Conservation (phyloP, 1,284 basidiomycete species). For the Omphalotus olearius region DNA sequence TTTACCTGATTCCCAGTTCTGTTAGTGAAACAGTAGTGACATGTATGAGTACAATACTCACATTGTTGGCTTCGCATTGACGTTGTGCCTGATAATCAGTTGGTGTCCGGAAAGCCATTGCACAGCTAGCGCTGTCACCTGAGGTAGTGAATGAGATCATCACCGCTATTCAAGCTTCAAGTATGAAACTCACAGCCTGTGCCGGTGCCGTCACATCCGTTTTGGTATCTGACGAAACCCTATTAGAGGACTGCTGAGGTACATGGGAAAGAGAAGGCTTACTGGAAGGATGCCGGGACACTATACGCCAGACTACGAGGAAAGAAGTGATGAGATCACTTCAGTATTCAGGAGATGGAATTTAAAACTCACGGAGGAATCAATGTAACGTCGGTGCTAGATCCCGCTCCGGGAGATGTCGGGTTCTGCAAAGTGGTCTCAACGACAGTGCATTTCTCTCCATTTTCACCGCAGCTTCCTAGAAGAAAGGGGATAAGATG, state of each 20-base stretch:
- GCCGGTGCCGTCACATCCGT: constrained; percentile 5
- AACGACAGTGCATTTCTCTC: constrained; percentile 7
- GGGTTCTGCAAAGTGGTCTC: constrained; percentile 8
- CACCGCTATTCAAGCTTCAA: not conserved
- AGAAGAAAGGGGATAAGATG: not conserved
- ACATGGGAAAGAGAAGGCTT: not conserved
- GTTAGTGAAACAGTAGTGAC: too few relatives aligned
- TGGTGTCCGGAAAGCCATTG: constrained; percentile 2
- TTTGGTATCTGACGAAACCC: constrained; percentile 2
- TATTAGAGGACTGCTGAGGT: not conserved
- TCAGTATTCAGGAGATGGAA: not conserved
- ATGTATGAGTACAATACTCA: not conserved
- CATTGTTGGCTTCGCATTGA: constrained; percentile 8
- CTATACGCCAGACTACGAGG: constrained; percentile 1
- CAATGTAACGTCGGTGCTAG: constrained; percentile 6
- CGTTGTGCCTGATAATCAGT: constrained; percentile 8
- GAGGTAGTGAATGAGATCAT: too few relatives aligned
- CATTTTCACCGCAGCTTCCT: constrained; percentile 6
- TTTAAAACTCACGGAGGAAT: constrained; percentile 8
- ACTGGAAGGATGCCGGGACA: constrained; percentile 4
- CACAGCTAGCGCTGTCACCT: constrained; percentile 4
- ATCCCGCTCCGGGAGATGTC: constrained; percentile 6
- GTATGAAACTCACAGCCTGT: constrained; percentile 5
- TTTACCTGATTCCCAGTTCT: not conserved
- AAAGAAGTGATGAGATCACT: not conserved